Conservation (phyloP, 306 rosid species). For the Trichosanthes truncata region DNA sequence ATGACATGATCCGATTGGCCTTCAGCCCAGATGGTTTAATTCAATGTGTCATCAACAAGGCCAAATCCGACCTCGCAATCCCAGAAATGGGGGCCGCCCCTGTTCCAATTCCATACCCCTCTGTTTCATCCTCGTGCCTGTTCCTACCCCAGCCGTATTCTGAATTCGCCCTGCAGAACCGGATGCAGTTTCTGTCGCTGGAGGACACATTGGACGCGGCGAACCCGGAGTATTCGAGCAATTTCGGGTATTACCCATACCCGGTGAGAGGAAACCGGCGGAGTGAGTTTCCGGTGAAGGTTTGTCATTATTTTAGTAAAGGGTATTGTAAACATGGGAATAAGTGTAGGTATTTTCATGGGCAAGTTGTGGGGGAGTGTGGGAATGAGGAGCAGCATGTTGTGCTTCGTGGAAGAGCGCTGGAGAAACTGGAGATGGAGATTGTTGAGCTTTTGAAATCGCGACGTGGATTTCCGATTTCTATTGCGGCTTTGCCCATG, state of each 20-base stretch:
- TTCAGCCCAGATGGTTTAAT: slow-evolving; percentile 32
- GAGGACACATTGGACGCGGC: too few relatives aligned
- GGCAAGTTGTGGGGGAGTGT: slow-evolving; percentile 14
- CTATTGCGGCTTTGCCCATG: slow-evolving; percentile 39
- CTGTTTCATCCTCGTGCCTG: not conserved
- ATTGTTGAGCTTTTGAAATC: slow-evolving; percentile 36
- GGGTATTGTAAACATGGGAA: slow-evolving; percentile 42
- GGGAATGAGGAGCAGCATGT: slow-evolving; percentile 20
- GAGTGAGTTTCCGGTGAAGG: slow-evolving; percentile 24
- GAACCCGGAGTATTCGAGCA: too few relatives aligned
- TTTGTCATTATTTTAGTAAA: slow-evolving; percentile 37
- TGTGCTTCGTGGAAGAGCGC: slow-evolving; percentile 16
- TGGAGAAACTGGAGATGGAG: slow-evolving; percentile 30
- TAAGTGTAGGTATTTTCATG: slow-evolving; percentile 35
- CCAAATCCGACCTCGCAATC: slow-evolving; percentile 28
- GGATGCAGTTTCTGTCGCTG: slow-evolving; percentile 16
- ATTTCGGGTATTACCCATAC: not conserved
- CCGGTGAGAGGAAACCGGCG: not conserved
- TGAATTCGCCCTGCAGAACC: slow-evolving; percentile 6
- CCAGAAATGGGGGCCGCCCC: slow-evolving; percentile 6
- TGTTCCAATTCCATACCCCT: slow-evolving; percentile 16
- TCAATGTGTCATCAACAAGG: slow-evolving; percentile 25
- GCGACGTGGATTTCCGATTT: slow-evolving; percentile 29
- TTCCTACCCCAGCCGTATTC: slow-evolving; percentile 16
- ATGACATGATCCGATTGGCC: slow-evolving; percentile 34